phyloP scores from a whole-genome alignment of 1,284 basidiomycete genomes.

The Marasmius oreades region DNA sequence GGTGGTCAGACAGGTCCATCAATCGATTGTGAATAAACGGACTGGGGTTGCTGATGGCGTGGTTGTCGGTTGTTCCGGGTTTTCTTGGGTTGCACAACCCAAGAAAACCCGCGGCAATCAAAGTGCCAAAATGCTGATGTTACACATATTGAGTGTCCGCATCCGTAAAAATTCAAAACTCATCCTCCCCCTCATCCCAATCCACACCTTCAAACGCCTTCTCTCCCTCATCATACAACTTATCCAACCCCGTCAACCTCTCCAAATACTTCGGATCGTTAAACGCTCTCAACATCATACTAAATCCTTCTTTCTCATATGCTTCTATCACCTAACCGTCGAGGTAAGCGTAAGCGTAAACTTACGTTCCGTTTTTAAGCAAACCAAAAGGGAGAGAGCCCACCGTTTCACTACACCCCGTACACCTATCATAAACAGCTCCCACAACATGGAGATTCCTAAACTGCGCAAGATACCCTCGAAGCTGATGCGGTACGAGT shows the following conservation, averaged over 20 bases:
- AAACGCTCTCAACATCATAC: constrained; percentile 80
- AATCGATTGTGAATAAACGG: too few relatives aligned
- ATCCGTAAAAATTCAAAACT: constrained; percentile 31
- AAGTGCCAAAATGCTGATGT: too few relatives aligned
- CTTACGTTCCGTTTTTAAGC: too few relatives aligned
- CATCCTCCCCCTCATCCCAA: constrained; percentile 69
- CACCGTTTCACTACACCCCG: constrained; percentile 83
- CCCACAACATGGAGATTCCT: constrained; percentile 82
- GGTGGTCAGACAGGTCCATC: too few relatives aligned
- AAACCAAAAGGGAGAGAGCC: constrained; percentile 21
- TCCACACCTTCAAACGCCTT: constrained; percentile 72
- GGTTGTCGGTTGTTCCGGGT: too few relatives aligned
- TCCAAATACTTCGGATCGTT: constrained; percentile 85
- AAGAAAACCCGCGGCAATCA: too few relatives aligned
- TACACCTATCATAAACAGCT: constrained; percentile 85
- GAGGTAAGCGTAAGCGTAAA: too few relatives aligned
- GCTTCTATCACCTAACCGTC: constrained; percentile 62
- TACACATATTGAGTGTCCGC: too few relatives aligned
- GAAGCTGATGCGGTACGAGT: constrained; percentile 89
- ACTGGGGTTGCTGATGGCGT: too few relatives aligned
- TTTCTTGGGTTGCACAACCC: too few relatives aligned
- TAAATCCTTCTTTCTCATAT: constrained; percentile 75
- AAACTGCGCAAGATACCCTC: constrained; percentile 88
- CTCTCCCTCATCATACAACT: constrained; percentile 78
- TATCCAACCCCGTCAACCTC: constrained; percentile 80